Evolutionary conservation across 345 rosid genomes (phyloP).

Genomic region (Eucalyptus cloeziana): DNA sequence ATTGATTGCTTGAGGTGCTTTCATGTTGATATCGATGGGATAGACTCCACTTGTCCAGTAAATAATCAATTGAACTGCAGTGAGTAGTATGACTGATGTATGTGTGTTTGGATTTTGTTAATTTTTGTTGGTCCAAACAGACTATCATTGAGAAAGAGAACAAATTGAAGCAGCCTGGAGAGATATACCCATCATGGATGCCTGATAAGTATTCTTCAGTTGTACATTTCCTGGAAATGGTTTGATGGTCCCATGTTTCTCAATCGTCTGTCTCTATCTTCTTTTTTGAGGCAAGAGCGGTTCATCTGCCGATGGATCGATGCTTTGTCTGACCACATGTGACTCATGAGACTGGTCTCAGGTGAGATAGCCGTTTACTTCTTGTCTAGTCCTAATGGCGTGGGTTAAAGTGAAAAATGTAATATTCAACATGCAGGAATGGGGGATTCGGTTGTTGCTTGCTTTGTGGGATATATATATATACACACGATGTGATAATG

Average conservation of each 20-base stretch:
- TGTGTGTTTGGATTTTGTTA: not conserved
- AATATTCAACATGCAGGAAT: not conserved
- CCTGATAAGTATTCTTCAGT: slow-evolving; percentile 48
- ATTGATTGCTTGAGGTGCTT: not conserved
- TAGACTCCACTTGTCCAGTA: not conserved
- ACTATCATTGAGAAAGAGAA: slow-evolving; percentile 71
- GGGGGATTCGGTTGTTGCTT: not conserved
- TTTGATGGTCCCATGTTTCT: not conserved
- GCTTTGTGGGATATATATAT: not conserved
- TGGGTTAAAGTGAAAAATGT: not conserved
- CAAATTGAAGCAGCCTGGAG: slow-evolving; percentile 94
- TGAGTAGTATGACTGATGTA: not conserved
- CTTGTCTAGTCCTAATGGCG: not conserved
- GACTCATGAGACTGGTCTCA: slow-evolving; percentile 82
- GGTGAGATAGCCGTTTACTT: slow-evolving; percentile 16
- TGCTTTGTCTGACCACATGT: slow-evolving; percentile 73
- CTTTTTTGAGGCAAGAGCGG: slow-evolving; percentile 59
- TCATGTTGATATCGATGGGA: not conserved
- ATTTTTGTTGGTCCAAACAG: slow-evolving; percentile 15
- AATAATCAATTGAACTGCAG: not conserved
- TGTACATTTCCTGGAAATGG: not conserved
- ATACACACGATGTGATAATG: not conserved
- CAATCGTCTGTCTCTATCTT: not conserved
- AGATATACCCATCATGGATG: slow-evolving; percentile 66
- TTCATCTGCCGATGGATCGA: slow-evolving; percentile 58